These are phyloP conservation scores for Nitzschia palea DNA, from an alignment of 108 stramenopile genomes.

Conservation along the genomic window DNA sequence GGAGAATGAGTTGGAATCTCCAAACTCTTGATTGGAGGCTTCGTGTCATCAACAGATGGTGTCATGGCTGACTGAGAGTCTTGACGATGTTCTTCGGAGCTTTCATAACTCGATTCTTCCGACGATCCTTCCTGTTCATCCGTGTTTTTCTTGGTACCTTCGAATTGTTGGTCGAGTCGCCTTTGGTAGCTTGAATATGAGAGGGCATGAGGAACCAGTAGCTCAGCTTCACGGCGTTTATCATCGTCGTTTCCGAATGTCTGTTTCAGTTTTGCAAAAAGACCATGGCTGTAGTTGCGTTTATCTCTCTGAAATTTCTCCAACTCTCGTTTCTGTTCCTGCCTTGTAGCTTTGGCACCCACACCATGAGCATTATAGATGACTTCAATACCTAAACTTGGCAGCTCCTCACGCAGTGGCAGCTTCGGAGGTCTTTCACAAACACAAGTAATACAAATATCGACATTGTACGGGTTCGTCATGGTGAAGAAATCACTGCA, in stretches of 20 bases:
- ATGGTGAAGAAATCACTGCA: too few species aligned
- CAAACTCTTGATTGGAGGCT: conserved; percentile 17
- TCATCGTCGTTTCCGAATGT: conserved; percentile 2
- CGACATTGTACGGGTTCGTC: conserved; percentile 42
- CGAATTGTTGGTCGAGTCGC: not conserved
- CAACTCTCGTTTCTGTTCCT: conserved; percentile 23
- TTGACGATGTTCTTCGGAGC: not conserved
- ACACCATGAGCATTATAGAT: conserved; percentile 53
- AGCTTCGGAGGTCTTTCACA: conserved; percentile 50
- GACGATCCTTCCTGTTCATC: not conserved
- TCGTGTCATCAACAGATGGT: not conserved
- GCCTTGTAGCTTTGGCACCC: conserved; percentile 23
- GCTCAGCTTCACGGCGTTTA: conserved; percentile 11
- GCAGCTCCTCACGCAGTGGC: conserved; percentile 63
- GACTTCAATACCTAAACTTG: conserved; percentile 59
- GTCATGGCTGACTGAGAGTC: not conserved
- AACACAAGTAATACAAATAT: conserved; percentile 59
- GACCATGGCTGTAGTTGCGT: conserved; percentile 1
- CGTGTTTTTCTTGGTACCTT: not conserved
- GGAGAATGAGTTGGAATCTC: not conserved
- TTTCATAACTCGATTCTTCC: not conserved
- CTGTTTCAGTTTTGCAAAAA: conserved; percentile 2
- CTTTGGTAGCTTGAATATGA: conserved; percentile 15
- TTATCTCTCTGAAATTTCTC: conserved; percentile 9
- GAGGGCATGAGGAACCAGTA: conserved; percentile 9